Evolutionary conservation across 164 flowering plant genomes (phyloP).

Genomic region (Cinnamomum micranthum): DNA sequence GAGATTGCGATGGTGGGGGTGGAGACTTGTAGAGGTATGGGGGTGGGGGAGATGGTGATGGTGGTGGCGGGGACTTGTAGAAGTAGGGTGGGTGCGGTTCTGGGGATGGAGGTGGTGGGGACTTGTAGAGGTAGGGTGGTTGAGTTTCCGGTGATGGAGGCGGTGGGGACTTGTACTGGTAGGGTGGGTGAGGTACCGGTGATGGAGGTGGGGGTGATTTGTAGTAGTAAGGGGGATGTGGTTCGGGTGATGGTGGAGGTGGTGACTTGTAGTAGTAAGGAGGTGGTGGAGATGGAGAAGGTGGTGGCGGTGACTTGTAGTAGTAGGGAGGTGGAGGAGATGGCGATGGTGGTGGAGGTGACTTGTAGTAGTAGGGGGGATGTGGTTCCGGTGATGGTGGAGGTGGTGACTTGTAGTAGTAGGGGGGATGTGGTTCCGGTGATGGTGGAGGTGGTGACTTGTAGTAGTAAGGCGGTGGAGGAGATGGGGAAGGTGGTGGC

Average conservation of each 20-base stretch:
- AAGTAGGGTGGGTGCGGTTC: conserved; percentile 24
- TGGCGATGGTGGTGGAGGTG: conserved; percentile 27
- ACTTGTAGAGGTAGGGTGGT: conserved; percentile 27
- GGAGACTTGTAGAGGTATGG: conserved; percentile 25
- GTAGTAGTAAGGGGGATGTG: conserved; percentile 27
- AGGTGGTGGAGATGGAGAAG: not conserved
- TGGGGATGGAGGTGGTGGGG: conserved; percentile 27
- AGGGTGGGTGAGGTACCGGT: conserved; percentile 18
- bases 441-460: conserved; percentile 45
- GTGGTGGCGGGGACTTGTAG: conserved; percentile 25
- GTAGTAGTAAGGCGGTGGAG: conserved; percentile 20
- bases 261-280: conserved; percentile 21
- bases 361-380: conserved; percentile 20
- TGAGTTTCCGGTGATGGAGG: conserved; percentile 20
- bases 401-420: conserved; percentile 20
- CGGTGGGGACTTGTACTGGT: conserved; percentile 28
- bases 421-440: conserved; percentile 16
- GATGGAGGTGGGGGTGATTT: conserved; percentile 42
- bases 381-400: conserved; percentile 12
- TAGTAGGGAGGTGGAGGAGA: conserved; percentile 12
- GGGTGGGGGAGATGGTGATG: conserved; percentile 4
- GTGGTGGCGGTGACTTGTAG: conserved; percentile 8
- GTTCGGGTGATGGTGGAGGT: conserved; percentile 30
- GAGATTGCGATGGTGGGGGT: conserved; percentile 21
- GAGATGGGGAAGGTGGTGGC: conserved; percentile 28